Percentiles rank a stretch among this genome's conserved stretches.
Conservation (phyloP, 345 rosid species). For the Pistacia integerrima region DNA sequence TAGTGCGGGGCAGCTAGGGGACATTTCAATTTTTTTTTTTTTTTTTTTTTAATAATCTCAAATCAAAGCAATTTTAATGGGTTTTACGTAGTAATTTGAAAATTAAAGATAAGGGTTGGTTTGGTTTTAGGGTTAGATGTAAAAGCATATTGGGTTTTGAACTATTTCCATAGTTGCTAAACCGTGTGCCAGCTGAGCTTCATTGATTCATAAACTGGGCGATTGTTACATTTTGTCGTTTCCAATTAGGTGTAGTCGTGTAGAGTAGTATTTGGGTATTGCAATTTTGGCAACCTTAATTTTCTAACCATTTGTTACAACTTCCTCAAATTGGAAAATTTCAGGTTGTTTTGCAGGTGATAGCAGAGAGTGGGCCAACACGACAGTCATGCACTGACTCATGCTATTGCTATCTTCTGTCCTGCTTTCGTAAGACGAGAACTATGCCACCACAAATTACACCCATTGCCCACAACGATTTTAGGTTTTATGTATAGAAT, state of each 20-base stretch:
- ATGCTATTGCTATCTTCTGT: neutral
- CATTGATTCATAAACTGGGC: too few relatives aligned
- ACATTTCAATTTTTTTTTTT: neutral
- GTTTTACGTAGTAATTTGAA: neutral
- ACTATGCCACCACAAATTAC: neutral
- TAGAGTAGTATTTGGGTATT: neutral
- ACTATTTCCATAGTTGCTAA: too few relatives aligned
- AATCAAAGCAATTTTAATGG: neutral
- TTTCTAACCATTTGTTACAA: constrained; percentile 20
- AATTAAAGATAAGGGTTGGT: too few relatives aligned
- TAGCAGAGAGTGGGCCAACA: constrained; percentile 16
- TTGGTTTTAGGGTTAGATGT: too few relatives aligned
- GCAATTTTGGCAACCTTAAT: neutral
- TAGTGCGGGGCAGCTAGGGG: too few relatives aligned
- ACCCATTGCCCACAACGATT: neutral
- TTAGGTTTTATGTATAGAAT: too few relatives aligned
- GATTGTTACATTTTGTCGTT: constrained; percentile 41
- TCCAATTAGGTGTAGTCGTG: constrained; percentile 31
- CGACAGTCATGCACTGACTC: neutral
- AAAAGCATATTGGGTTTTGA: too few relatives aligned
- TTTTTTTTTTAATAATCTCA: neutral
- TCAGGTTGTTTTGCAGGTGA: constrained; percentile 10
- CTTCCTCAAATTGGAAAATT: constrained; percentile 18
- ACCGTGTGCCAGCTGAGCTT: too few relatives aligned
- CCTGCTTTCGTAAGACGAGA: neutral